Evolutionary conservation across 2,329 filamentous ascomycete genomes (phyloP).

Genomic region (Pseudocercospora fuligena): DNA sequence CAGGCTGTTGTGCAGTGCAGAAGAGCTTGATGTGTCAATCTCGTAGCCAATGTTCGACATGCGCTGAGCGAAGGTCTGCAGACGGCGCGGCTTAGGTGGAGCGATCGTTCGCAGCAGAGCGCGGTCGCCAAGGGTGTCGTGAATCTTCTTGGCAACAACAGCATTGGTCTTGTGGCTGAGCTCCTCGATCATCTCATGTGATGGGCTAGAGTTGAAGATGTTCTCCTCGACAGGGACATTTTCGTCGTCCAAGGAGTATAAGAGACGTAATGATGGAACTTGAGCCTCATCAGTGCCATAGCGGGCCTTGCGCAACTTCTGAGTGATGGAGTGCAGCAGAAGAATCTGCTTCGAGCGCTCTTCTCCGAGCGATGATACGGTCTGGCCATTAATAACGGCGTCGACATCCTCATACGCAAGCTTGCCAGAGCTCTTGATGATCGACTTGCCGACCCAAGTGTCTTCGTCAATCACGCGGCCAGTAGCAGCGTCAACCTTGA

Average conservation of each 20-base stretch:
- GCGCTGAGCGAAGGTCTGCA: conserved; percentile 88
- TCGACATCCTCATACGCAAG: conserved; percentile 86
- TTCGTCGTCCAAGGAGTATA: conserved; percentile 96
- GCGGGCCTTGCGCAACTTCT: conserved; percentile 88
- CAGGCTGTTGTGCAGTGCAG: conserved; percentile 88
- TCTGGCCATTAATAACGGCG: conserved; percentile 70
- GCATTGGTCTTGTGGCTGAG: conserved; percentile 91
- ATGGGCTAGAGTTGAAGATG: conserved; percentile 87
- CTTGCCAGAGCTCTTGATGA: conserved; percentile 90
- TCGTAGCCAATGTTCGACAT: conserved; percentile 92
- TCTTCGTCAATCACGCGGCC: conserved; percentile 82
- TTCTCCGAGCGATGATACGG: conserved; percentile 60
- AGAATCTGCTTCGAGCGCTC: conserved; percentile 77
- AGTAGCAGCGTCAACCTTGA: conserved; percentile 82
- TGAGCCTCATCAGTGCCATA: conserved; percentile 76
- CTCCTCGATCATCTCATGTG: conserved; percentile 94
- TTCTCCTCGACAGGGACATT: conserved; percentile 97
- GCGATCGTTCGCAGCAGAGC: conserved; percentile 87
- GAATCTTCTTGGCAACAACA: conserved; percentile 84
- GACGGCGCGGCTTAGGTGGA: conserved; percentile 81
- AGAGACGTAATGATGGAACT: conserved; percentile 82
- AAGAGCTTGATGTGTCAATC: conserved; percentile 87
- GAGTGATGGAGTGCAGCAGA: conserved; percentile 77
- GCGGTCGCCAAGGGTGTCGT: conserved; percentile 81
- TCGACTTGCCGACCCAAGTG: conserved; percentile 89